Base-by-base conservation (phyloP, 352 stramenopile species). In the Elongisporangium undulatum region DNA sequence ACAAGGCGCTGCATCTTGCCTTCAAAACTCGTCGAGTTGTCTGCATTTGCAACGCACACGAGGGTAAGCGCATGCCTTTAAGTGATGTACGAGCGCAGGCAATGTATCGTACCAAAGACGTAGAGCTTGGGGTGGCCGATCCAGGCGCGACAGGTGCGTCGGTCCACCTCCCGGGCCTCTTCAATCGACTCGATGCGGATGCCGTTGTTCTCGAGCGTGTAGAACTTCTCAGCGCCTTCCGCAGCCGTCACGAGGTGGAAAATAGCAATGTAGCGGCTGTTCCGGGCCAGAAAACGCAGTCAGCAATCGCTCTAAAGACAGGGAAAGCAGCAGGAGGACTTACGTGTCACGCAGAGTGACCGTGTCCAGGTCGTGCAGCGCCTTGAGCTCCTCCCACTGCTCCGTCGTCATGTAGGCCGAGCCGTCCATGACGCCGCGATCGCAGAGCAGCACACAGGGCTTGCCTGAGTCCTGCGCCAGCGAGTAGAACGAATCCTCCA, bases 151-250 rank as follows among this genome's bases (percentile, higher is more conserved):
- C 79, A 91, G 7, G 85, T 90, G 53, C 79, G 81, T 24, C 69
- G 64, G 69, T 99, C 96, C 50, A 97, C 71, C n/a, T 82, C 81
- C 4, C 77, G 75, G n/a, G 96, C 95, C 64, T 97, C 53, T 22
- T 98, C 90, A 22, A 95, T 71, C 15, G 80, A 94, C 82, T 99
- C 96, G n/a, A 89, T 98, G 45, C 97, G 80, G 23, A 94, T 96
- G 50, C 79, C 79, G 74, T 99, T 99, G 69, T 99, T 99, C 22
- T 98, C 95, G 41, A 98, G 72, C 16, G 96, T 96, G 74, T 99
- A 99, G 68, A 96, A 98, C 59, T 90, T 82, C 57, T 97, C 90
- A 10, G 97, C 97, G 52, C 96, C 96, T 54, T 96, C 79, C 3
- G 97, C 96, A 3, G 97, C 96, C 16, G 87, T 94, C 39, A 96